phyloP scores from a whole-genome alignment of 2,329 filamentous ascomycete genomes.

The Cercospora sp. region DNA sequence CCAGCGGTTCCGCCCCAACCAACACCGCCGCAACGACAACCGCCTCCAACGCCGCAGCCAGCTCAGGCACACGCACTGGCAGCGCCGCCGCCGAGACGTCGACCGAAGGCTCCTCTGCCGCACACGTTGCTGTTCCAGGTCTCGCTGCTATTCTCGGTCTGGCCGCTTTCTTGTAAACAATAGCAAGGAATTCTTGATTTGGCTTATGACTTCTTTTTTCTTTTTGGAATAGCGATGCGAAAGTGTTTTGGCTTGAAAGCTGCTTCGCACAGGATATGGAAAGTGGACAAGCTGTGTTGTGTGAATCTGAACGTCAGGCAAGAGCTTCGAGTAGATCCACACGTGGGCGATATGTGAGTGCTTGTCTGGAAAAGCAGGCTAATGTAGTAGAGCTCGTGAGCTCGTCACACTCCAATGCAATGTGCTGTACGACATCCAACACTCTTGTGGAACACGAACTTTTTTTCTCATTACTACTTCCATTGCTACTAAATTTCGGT shows the following conservation, averaged over 20 bases:
- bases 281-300: neutral
- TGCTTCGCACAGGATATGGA: neutral
- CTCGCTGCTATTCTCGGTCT: slow-evolving; percentile 23
- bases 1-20: slow-evolving; percentile 14
- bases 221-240: neutral
- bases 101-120: slow-evolving; percentile 17
- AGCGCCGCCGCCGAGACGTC: slow-evolving; percentile 4
- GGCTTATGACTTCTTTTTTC: neutral
- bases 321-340: neutral
- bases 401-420: neutral
- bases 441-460: too few species aligned
- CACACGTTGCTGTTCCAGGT: slow-evolving; percentile 18
- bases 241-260: neutral
- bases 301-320: neutral
- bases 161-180: slow-evolving; percentile 16
- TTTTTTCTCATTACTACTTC: neutral
- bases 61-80: slow-evolving; percentile 14
- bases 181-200: neutral
- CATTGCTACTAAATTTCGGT: neutral
- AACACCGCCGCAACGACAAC: neutral
- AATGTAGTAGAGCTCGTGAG: slow-evolving; percentile 4
- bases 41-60: slow-evolving; percentile 10
- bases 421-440: neutral
- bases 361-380: neutral
- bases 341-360: neutral